Evolutionary conservation across 768 basidiomycete species (phyloP).

Genomic region (Lactarius akahatsu): DNA sequence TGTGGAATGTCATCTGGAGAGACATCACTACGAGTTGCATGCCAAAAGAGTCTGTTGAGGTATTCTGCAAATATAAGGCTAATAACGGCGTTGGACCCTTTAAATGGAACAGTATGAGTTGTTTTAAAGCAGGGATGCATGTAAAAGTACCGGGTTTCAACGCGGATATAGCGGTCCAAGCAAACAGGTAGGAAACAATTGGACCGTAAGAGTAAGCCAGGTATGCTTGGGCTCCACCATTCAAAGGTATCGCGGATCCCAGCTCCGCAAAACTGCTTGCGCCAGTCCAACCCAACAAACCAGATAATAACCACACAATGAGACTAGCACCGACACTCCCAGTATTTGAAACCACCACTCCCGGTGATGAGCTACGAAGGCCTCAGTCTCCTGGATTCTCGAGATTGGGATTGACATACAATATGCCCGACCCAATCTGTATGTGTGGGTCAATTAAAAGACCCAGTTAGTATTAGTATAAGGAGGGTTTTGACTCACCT

Average conservation of each 20-base stretch:
- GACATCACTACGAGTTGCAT: conserved; percentile 64
- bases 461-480: conserved; percentile 14
- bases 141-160: conserved; percentile 67
- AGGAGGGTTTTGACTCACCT: conserved; percentile 45
- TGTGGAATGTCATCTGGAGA: conserved; percentile 80
- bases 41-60: conserved; percentile 84
- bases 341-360: conserved; percentile 85
- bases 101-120: conserved; percentile 15
- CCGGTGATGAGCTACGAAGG: conserved; percentile 77
- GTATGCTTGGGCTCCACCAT: conserved; percentile 71
- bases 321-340: conserved; percentile 90
- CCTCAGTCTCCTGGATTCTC: conserved; percentile 16
- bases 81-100: conserved; percentile 79
- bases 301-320: conserved; percentile 78
- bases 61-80: conserved; percentile 92
- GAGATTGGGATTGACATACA: conserved; percentile 49
- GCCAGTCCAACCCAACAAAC: conserved; percentile 91
- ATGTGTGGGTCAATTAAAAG: conserved; percentile 4
- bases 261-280: conserved; percentile 93
- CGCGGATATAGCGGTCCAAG: conserved; percentile 91
- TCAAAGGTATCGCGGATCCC: conserved; percentile 82
- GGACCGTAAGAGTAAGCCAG: conserved; percentile 88
- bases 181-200: conserved; percentile 84
- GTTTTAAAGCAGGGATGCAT: conserved; percentile 1
- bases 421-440: conserved; percentile 91